phyloP scores from a whole-genome alignment of 1,284 basidiomycete genomes.

The Trametes versicolor region DNA sequence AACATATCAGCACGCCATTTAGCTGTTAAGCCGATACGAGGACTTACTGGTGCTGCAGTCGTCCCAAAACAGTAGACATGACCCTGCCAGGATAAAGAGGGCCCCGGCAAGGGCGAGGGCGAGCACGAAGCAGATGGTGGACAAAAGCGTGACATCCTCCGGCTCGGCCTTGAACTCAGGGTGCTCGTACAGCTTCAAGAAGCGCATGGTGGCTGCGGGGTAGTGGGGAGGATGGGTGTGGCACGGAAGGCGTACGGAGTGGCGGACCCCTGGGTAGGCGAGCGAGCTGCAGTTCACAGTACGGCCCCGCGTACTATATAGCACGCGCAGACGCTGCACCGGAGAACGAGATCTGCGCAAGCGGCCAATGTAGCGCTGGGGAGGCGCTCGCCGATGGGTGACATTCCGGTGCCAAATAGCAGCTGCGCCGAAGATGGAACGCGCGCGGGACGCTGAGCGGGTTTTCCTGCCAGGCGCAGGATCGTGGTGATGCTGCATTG shows the following conservation, averaged over 20 bases:
- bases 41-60: conserved; percentile 41
- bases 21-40: no score
- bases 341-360: conserved; percentile 17
- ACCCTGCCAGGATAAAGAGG: conserved; percentile 38
- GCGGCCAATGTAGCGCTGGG: conserved; percentile 19
- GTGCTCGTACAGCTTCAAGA: conserved; percentile 40
- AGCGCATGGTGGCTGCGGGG: conserved; percentile 32
- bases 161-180: conserved; percentile 39
- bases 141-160: conserved; percentile 39
- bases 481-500: conserved; percentile 24
- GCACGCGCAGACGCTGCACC: conserved; percentile 18
- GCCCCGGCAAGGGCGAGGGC: conserved; percentile 38
- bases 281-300: not conserved
- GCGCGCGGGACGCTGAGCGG: conserved; percentile 17
- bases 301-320: conserved; percentile 21
- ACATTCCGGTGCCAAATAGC: conserved; percentile 10
- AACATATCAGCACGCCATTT: not conserved
- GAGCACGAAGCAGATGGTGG: conserved; percentile 44
- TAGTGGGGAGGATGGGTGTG: not conserved
- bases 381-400: conserved; percentile 15
- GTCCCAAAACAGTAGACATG: conserved; percentile 40
- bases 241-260: not conserved
- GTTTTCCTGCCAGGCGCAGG: conserved; percentile 5
- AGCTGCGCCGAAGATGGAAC: conserved; percentile 14
- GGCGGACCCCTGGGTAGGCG: not conserved